phyloP scores from a whole-genome alignment of 345 rosid species.

The sweet orange (Citrus sinensis) region DNA sequence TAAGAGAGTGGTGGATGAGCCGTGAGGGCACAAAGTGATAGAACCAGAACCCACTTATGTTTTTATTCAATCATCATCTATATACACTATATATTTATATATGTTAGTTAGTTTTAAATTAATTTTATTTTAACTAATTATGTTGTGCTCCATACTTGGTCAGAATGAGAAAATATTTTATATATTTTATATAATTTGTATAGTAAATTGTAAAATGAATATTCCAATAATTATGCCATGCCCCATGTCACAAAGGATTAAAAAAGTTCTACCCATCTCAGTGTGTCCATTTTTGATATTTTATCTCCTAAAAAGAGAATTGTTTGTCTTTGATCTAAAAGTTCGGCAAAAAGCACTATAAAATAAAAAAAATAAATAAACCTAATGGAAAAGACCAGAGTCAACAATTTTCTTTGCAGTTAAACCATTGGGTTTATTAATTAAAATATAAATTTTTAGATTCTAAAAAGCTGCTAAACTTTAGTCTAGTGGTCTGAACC shows the following conservation, averaged over 20 bases:
- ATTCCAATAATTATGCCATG: neutral
- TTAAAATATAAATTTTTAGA: neutral
- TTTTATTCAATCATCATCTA: slow-evolving; percentile 50
- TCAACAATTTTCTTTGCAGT: neutral
- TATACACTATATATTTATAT: slow-evolving; percentile 17
- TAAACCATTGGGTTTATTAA: slow-evolving; percentile 14
- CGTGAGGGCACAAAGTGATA: slow-evolving; percentile 38
- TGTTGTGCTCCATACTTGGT: slow-evolving; percentile 39
- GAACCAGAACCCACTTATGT: slow-evolving; percentile 52
- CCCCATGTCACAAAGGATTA: slow-evolving; percentile 25
- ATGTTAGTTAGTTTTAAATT: neutral
- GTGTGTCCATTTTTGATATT: slow-evolving; percentile 32
- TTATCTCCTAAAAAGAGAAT: slow-evolving; percentile 13
- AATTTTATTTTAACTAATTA: neutral
- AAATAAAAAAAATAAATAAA: too few species aligned
- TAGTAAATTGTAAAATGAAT: slow-evolving; percentile 11
- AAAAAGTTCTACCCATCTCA: slow-evolving; percentile 40
- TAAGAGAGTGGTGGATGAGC: slow-evolving; percentile 43
- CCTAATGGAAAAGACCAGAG: slow-evolving; percentile 7
- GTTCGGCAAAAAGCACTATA: neutral
- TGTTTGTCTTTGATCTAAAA: slow-evolving; percentile 31
- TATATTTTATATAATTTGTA: neutral
- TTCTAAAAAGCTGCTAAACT: too few species aligned
- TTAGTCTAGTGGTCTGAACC: too few species aligned
- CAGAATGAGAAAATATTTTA: slow-evolving; percentile 14